Evolutionary conservation across 805 yeast genomes (phyloP), one percentile per base, ranked within the genome.

Genomic region (Candida nitratophila): DNA sequence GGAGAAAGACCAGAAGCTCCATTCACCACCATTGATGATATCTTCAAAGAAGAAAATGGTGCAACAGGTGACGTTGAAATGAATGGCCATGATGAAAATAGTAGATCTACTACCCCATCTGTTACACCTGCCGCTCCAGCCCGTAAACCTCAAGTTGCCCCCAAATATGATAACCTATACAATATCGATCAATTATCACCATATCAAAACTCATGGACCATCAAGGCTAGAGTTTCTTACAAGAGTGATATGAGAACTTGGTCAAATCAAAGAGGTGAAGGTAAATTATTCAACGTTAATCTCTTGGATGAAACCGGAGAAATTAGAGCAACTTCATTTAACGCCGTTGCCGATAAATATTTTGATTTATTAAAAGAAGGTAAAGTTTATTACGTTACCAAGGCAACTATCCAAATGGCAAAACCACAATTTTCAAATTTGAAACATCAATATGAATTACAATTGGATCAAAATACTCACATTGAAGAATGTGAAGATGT

Each of bases 281-380:
- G 99, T 44, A 86, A 86, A 63, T 73, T 93, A 47, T 89, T 93
- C 70, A 85, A 83, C 54, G 86, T 88, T 27, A 87, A 88, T 53
- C 79, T 93, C 46, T 67, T 91, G 45, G 99, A 93, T 61, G 96
- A 93, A 61, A 85, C 96, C 6, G 96, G 93, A 56, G 98, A 93
- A 68, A 93, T 93, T 54, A 77, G 93, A 57, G 97, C 96, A 11
- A 89, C 98, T 2, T 96, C 93, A 1, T 93, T 93, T 65, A 86
- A 86, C 61, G 91, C 87, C 33, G 75, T 77, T 54, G 96, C 91
- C 12, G 95, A 86, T 47, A 80, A 78, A 59, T 84, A 77, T 59
- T 82, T 77, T 67, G 86, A 83, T 53, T 56, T 80, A 27, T 66
- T 93, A 41, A 86, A 86, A 61, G 98, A 89, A 59, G 96, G 96